phyloP scores from a whole-genome alignment of 495 filamentous ascomycete species.

The Terfezia claveryi region DNA sequence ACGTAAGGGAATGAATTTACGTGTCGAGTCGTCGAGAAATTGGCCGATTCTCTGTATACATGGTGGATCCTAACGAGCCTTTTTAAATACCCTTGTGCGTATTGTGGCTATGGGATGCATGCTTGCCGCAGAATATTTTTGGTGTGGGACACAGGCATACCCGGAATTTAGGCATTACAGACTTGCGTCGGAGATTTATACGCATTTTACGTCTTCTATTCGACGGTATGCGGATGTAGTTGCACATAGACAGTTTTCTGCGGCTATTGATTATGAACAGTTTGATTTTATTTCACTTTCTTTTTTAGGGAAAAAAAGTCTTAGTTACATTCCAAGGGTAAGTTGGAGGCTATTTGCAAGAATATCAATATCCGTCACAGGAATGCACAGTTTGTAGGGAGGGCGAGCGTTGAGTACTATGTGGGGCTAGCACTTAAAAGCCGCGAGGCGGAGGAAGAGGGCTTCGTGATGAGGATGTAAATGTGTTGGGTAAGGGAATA shows the following conservation, averaged over 20 bases:
- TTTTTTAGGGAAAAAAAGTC: too few species aligned
- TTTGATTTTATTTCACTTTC: too few species aligned
- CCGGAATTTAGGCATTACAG: slow-evolving; percentile 94
- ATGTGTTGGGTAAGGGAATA: too few species aligned
- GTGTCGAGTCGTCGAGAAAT: slow-evolving; percentile 61
- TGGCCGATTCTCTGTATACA: slow-evolving; percentile 71
- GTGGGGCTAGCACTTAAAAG: slow-evolving; percentile 89
- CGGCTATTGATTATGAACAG: slow-evolving; percentile 78
- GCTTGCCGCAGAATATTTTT: slow-evolving; percentile 98
- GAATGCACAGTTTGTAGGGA: slow-evolving; percentile 85
- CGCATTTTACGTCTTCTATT: slow-evolving; percentile 94
- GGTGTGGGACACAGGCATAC: slow-evolving; percentile 72
- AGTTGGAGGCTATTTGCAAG: slow-evolving; percentile 80
- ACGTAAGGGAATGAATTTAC: slow-evolving; percentile 55
- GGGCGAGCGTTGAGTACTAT: slow-evolving; percentile 88
- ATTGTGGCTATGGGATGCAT: slow-evolving; percentile 97
- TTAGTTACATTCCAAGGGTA: slow-evolving; percentile 49
- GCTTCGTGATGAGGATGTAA: slow-evolving; percentile 77
- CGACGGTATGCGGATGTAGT: slow-evolving; percentile 87
- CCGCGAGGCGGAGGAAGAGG: slow-evolving; percentile 56
- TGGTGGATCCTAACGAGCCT: slow-evolving; percentile 65
- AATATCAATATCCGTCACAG: slow-evolving; percentile 96
- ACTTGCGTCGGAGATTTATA: slow-evolving; percentile 87
- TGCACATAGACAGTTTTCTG: slow-evolving; percentile 82
- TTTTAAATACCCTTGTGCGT: slow-evolving; percentile 97